Evolutionary conservation across 257 asterid genomes (phyloP), one percentile per base, ranked within the genome.

Genomic region (Rhazya stricta): DNA sequence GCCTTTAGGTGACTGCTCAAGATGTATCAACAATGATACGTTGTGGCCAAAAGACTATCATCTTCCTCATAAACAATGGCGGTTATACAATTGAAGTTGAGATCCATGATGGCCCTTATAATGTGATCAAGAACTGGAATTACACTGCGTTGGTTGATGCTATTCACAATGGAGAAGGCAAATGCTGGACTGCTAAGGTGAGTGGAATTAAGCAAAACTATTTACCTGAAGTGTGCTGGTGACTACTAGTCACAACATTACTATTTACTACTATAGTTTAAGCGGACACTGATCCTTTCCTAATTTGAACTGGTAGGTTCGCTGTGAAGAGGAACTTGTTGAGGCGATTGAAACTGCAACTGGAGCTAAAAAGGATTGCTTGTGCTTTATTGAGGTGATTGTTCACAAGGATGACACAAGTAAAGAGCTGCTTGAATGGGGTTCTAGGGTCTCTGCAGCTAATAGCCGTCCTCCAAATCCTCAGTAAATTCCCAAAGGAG

Each of bases 341-440:
- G 88, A 86, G 77, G 96, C 92, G 41, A 88, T 90, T 0, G 86
- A 79, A 30, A 88, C 87, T 0, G 96, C 94, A 8, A 86, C 83
- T 0, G 90, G 83, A 32, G 83, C 77, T 36, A 85, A 88, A 84
- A 84, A 84, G 73, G 92, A 89, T 29, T 79, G 90, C 74, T 29
- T 92, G 76, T 92, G 97, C 74, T 89, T 92, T 86, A 88, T 92
- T 3, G 97, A 92, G 81, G 92, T 90, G 36, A 86, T 90, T 54
- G 92, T 79, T n/a, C 97, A 92, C 87, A 90, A 86, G 80, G 96
- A 92, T 27, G 96, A 92, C 58, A 92, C 96, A 1, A 92, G 97
- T 89, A 92, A 92, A 85, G 97, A 90, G 68, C 87, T 92, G 16
- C 96, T 92, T 18, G 93, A 92, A 70, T 92, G 96, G 96, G 97